A percentile compares a stretch with the other conserved stretches of the same genome.
Evolutionary conservation across 2,329 filamentous ascomycete species (phyloP).

Genomic region (Epichloe hybrida): DNA sequence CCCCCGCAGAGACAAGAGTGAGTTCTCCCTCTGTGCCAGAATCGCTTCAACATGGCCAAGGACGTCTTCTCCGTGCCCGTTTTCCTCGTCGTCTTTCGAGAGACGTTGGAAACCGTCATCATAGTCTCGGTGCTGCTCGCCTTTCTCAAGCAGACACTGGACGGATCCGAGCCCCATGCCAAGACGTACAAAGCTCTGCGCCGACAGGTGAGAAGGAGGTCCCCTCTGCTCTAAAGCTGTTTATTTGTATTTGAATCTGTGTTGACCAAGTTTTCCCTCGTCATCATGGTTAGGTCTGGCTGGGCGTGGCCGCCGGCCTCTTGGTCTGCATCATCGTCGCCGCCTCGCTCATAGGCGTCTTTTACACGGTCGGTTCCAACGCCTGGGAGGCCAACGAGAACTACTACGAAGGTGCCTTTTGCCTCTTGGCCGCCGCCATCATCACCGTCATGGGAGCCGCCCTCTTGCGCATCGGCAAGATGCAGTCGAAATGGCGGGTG

Average conservation of each 20-base stretch:
- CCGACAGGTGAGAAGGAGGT: conserved; percentile 37
- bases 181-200: conserved; percentile 53
- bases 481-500: conserved; percentile 73
- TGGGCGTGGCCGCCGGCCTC: conserved; percentile 48
- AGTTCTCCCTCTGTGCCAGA: not conserved
- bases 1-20: not conserved
- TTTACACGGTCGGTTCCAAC: conserved; percentile 54
- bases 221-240: too few relatives aligned
- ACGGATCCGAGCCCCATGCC: conserved; percentile 46
- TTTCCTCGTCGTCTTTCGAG: conserved; percentile 84
- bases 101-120: conserved; percentile 70
- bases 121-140: conserved; percentile 78
- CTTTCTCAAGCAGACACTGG: conserved; percentile 70
- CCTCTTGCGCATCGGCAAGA: conserved; percentile 66
- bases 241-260: too few relatives aligned
- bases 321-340: conserved; percentile 53
- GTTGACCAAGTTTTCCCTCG: too few relatives aligned
- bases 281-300: conserved; percentile 32
- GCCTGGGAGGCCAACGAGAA: conserved; percentile 56
- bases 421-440: conserved; percentile 60
- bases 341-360: conserved; percentile 55
- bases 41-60: conserved; percentile 36
- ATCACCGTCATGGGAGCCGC: conserved; percentile 72
- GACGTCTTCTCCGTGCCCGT: conserved; percentile 67
- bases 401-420: conserved; percentile 72